Base-by-base conservation (phyloP, 306 rosid genomes). In the Cicer pinnatifidum region DNA sequence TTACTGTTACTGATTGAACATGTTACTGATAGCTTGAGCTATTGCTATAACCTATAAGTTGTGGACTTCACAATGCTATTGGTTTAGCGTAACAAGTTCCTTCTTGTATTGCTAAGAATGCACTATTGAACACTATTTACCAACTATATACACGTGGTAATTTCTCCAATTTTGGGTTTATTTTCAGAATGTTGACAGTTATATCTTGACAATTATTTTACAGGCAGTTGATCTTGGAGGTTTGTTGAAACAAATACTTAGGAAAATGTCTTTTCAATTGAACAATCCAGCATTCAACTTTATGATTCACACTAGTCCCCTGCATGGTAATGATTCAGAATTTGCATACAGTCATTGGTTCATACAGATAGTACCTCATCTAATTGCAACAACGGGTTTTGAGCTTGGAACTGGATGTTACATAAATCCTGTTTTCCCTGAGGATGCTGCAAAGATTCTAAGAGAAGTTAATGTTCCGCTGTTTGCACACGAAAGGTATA, bases 201-300 rank as follows among this genome's bases (percentile, higher is more conserved):
- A 64, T 75, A 75, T 67, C 48, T 28, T 45, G 73, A 46, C 57
- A 69, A 51, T 81, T 28, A 66, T 43, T 40, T 78, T 78, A 80
- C 88, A 90, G 96, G 89, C 94, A 56, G 80, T 82, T 83, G 96
- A 92, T 59, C 90, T 90, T 16, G 96, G 96, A 45, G 87, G 92
- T 72, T 72, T 92, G 78, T 73, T 92, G 81, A 92, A 86, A 78
- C 87, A 83, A 71, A 80, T 82, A 84, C 92, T 92, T 13, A 76
- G 53, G 72, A 92, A 90, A 86, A 86, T 92, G 83, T 69, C 88
- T 54, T 17, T 83, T 85, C 97, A 92, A 81, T 79, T 92, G 87
- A 85, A 88, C 82, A 78, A 90, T 71, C 97, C 96, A 11, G 96
- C 97, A 0, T 88, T 82, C 76, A 90, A 92, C 81, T 87, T 85